Evolutionary conservation across 2,329 filamentous ascomycete species (phyloP).

Genomic region (Scedosporium dehoogii): DNA sequence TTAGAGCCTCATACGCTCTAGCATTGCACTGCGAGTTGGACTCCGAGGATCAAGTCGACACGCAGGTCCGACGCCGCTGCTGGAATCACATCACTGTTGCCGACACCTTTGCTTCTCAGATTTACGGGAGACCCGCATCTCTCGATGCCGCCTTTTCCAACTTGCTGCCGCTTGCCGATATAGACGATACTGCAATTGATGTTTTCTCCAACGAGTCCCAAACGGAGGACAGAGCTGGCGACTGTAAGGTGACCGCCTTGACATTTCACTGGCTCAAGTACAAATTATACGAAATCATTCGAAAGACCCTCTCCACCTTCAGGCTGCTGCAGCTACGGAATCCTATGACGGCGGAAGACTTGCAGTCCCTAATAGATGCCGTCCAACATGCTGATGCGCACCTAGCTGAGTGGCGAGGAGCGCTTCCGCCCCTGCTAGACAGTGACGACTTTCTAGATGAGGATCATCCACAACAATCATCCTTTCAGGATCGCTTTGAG

Average conservation of each 20-base stretch:
- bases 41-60: conserved; percentile 7
- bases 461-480: neutral
- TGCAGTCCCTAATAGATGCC: conserved; percentile 11
- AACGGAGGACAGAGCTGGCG: neutral
- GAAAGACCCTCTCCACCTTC: conserved; percentile 16
- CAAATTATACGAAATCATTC: conserved; percentile 18
- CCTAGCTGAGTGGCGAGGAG: conserved; percentile 10
- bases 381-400: conserved; percentile 9
- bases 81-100: conserved; percentile 20
- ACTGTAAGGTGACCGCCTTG: conserved; percentile 9
- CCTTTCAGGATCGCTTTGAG: neutral
- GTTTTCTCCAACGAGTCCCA: neutral
- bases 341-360: conserved; percentile 12
- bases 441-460: conserved; percentile 6
- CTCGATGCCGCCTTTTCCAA: conserved; percentile 17
- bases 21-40: conserved; percentile 11
- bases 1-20: conserved; percentile 12
- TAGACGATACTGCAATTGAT: conserved; percentile 15
- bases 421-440: conserved; percentile 7
- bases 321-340: conserved; percentile 14
- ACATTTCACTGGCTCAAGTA: conserved; percentile 19
- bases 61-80: conserved; percentile 17
- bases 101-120: conserved; percentile 19
- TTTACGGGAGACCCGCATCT: conserved; percentile 19
- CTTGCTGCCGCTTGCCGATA: conserved; percentile 15